Evolutionary conservation across 116 monocot species (phyloP).

Genomic region (Posidonia oceanica): DNA sequence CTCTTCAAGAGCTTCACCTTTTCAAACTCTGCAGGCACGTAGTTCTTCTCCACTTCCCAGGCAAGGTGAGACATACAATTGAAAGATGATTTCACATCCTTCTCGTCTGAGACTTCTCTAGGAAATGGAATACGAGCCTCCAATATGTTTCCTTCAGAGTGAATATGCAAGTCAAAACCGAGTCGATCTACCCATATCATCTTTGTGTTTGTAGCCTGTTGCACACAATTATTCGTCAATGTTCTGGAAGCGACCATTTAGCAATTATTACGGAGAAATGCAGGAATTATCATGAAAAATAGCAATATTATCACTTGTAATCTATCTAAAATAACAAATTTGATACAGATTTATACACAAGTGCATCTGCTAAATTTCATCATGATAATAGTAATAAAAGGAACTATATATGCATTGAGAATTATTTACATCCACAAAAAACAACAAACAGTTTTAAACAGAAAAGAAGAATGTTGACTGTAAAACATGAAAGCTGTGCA

Average conservation of each 20-base stretch:
- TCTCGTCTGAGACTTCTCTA: constrained; percentile 76
- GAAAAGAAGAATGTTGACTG: too few species aligned
- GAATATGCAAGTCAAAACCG: constrained; percentile 73
- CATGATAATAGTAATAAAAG: too few species aligned
- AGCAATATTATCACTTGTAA: background rate
- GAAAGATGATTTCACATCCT: constrained; percentile 84
- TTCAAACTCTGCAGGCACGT: constrained; percentile 52
- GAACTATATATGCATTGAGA: too few species aligned
- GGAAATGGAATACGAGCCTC: constrained; percentile 69
- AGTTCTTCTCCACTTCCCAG: constrained; percentile 89
- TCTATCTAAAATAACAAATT: background rate
- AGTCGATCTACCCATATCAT: constrained; percentile 83
- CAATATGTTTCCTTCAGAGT: constrained; percentile 36
- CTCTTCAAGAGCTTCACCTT: constrained; percentile 52
- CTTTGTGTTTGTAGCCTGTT: constrained; percentile 56
- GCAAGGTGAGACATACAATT: constrained; percentile 88
- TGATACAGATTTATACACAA: background rate
- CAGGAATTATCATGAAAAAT: background rate
- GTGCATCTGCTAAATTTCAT: too few species aligned
- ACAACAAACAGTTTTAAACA: too few species aligned
- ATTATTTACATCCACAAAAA: too few species aligned
- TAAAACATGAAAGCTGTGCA: too few species aligned
- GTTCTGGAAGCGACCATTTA: background rate
- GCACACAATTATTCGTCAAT: background rate
- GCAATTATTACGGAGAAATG: background rate